These are phyloP conservation scores for Rhizoclosmatium globosum DNA, from an alignment of 192 early-diverging fungal genomes.

Conservation along the genomic window DNA sequence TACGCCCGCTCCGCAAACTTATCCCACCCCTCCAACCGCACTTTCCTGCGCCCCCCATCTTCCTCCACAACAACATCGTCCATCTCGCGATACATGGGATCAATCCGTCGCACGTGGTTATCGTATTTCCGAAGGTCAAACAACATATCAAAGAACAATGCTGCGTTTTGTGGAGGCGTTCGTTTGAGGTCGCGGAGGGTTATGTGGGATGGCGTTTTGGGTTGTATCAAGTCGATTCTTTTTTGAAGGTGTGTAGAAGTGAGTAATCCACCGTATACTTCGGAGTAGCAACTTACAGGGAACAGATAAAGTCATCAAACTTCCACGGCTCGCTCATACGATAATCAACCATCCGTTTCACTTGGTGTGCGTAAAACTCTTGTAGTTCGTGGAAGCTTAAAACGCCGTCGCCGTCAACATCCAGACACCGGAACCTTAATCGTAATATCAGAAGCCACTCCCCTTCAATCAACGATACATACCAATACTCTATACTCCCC, in stretches of 20 bases:
- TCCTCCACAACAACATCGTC: constrained; percentile 59
- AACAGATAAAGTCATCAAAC: constrained; percentile 64
- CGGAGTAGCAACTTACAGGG: constrained; percentile 39
- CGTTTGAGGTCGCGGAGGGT: constrained; percentile 59
- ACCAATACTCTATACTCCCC: constrained; percentile 79
- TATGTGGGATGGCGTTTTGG: constrained; percentile 43
- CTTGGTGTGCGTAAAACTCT: constrained; percentile 88
- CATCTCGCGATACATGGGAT: constrained; percentile 62
- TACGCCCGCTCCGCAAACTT: constrained; percentile 69
- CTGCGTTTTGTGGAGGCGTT: constrained; percentile 39
- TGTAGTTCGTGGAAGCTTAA: constrained; percentile 86
- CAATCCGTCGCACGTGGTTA: constrained; percentile 57
- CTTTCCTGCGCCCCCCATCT: constrained; percentile 18
- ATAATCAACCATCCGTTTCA: constrained; percentile 63
- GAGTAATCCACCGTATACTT: too few relatives aligned
- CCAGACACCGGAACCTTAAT: constrained; percentile 82
- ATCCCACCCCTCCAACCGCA: constrained; percentile 66
- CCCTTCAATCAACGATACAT: background rate
- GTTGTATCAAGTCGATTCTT: constrained; percentile 62
- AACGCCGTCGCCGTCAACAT: constrained; percentile 88
- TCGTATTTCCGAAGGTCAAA: constrained; percentile 71
- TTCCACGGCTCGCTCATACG: constrained; percentile 61
- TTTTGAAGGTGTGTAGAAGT: background rate
- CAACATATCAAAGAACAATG: constrained; percentile 66
- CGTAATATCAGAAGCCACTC: background rate